Percentiles rank a stretch among this genome's conserved stretches.
phyloP scores from a whole-genome alignment of 2,329 filamentous ascomycete genomes.

The Aureobasidium zeae region DNA sequence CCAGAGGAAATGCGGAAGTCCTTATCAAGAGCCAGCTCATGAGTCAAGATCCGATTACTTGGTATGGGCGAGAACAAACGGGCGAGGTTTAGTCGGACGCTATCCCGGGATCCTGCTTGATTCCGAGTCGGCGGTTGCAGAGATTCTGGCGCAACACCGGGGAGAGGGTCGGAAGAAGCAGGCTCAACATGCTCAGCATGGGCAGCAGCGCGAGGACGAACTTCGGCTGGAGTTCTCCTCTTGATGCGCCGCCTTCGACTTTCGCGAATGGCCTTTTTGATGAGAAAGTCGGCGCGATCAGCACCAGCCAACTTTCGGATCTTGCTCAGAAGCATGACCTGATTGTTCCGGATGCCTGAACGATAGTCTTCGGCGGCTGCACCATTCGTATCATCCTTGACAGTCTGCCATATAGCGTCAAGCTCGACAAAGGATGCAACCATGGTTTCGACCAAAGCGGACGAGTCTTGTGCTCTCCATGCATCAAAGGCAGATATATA shows the following conservation, averaged over 20 bases:
- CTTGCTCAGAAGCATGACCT: slow-evolving; percentile 66
- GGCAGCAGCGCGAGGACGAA: slow-evolving; percentile 56
- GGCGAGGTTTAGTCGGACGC: slow-evolving; percentile 5
- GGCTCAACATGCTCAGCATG: slow-evolving; percentile 17
- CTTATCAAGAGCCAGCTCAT: slow-evolving; percentile 71
- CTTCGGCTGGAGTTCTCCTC: slow-evolving; percentile 60
- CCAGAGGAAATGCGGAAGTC: slow-evolving; percentile 59
- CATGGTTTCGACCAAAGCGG: slow-evolving; percentile 72
- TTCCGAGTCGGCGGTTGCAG: background rate
- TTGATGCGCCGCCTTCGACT: slow-evolving; percentile 55
- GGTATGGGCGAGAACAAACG: slow-evolving; percentile 54
- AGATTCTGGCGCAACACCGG: slow-evolving; percentile 19
- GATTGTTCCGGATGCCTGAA: slow-evolving; percentile 71
- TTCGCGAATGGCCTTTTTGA: slow-evolving; percentile 65
- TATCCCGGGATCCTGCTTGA: background rate
- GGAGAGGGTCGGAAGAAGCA: slow-evolving; percentile 10
- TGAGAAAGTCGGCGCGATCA: slow-evolving; percentile 60
- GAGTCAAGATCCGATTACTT: slow-evolving; percentile 64
- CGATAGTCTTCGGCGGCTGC: slow-evolving; percentile 67
- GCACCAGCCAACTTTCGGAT: slow-evolving; percentile 70
- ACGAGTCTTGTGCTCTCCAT: slow-evolving; percentile 74
- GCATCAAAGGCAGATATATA: slow-evolving; percentile 73
- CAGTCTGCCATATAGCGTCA: slow-evolving; percentile 73
- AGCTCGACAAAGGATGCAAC: slow-evolving; percentile 77
- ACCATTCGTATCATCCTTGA: slow-evolving; percentile 67